These are phyloP conservation scores for Syzygium syzygioides DNA, from an alignment of 441 rosid species.

Conservation along the genomic window DNA sequence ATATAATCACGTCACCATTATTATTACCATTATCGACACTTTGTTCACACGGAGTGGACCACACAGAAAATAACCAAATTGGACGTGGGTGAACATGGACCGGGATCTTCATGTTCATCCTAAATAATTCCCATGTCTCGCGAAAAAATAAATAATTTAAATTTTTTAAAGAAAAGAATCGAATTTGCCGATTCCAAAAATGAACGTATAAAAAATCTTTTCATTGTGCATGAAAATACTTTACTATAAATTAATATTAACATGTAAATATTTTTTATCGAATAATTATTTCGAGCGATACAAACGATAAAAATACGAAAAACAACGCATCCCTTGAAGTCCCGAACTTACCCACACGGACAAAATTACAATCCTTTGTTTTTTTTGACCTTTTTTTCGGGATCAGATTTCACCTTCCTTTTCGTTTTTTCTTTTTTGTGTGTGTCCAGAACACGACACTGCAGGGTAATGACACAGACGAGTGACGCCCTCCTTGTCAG, in stretches of 20 bases:
- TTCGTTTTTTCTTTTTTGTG: too few relatives aligned
- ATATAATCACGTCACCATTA: background rate
- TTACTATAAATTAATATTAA: too few relatives aligned
- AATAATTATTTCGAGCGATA: too few relatives aligned
- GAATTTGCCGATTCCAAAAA: too few relatives aligned
- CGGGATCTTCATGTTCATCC: background rate
- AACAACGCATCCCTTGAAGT: too few relatives aligned
- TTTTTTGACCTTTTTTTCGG: background rate
- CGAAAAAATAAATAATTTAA: background rate
- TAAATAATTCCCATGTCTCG: background rate
- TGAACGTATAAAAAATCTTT: too few relatives aligned
- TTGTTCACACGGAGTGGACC: background rate
- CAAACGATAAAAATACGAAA: too few relatives aligned
- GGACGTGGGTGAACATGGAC: background rate
- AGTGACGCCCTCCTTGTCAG: background rate
- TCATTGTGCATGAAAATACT: too few relatives aligned
- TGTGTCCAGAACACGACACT: background rate
- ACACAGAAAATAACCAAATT: background rate
- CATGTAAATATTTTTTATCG: rapidly evolving
- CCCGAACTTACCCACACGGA: background rate
- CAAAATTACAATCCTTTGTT: background rate
- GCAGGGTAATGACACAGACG: background rate
- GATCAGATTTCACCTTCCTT: background rate
- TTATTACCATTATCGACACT: background rate
- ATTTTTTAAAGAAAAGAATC: too few relatives aligned